A percentile compares a stretch with the other conserved stretches of the same genome.
Conservation (phyloP, 768 basidiomycete species). For the Suillus paluster region DNA sequence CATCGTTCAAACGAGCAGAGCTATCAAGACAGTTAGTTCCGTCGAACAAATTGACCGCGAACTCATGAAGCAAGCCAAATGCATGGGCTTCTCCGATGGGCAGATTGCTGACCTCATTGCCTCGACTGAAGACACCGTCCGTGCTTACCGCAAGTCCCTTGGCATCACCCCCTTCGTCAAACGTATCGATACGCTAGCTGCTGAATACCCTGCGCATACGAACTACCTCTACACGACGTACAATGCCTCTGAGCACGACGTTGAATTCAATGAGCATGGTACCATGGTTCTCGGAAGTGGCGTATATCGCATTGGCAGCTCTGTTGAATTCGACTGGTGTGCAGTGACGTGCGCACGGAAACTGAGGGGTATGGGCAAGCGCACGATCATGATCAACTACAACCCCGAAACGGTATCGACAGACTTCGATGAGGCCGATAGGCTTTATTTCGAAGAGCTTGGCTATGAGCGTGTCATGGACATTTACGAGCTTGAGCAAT, state of each 20-base stretch:
- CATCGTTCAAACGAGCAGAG: slow-evolving; percentile 87
- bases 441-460: slow-evolving; percentile 98
- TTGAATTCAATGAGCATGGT: slow-evolving; percentile 93
- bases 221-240: slow-evolving; percentile 99
- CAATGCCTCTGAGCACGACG: slow-evolving; percentile 94
- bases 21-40: slow-evolving; percentile 70
- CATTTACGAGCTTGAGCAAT: slow-evolving; percentile 94
- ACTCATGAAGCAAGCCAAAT: slow-evolving; percentile 86
- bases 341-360: slow-evolving; percentile 98
- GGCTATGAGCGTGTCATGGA: slow-evolving; percentile 99
- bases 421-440: slow-evolving; percentile 99
- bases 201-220: slow-evolving; percentile 97
- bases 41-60: slow-evolving; percentile 72
- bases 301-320: slow-evolving; percentile 97
- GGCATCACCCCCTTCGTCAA: slow-evolving; percentile 97
- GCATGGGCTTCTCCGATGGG: slow-evolving; percentile 92
- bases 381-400: slow-evolving; percentile 99
- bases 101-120: slow-evolving; percentile 87
- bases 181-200: slow-evolving; percentile 98
- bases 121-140: slow-evolving; percentile 76
- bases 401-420: slow-evolving; percentile 99
- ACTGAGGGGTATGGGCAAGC: slow-evolving; percentile 89
- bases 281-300: slow-evolving; percentile 99
- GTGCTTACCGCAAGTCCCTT: slow-evolving; percentile 83
- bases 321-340: slow-evolving; percentile 99